Evolutionary conservation across 352 stramenopile genomes (phyloP).

Genomic region (Globisporangium takayamanum): DNA sequence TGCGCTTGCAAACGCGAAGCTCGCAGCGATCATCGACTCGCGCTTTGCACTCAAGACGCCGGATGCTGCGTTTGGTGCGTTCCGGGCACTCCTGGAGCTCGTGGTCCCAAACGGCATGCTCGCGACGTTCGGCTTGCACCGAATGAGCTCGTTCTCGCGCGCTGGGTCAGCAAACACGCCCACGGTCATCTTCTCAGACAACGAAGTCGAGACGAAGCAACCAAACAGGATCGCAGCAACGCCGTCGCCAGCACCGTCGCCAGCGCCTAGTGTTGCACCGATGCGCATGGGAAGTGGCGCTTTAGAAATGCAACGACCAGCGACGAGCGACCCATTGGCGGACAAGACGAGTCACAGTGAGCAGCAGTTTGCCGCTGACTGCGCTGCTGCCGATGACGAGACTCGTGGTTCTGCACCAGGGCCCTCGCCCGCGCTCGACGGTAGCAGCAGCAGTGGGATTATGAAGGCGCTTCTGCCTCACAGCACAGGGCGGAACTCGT

Average conservation of each 20-base stretch:
- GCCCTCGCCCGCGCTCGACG: too few relatives aligned
- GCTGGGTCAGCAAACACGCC: background rate
- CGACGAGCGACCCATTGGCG: too few relatives aligned
- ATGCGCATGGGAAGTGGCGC: too few relatives aligned
- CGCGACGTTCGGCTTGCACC: slow-evolving; percentile 9
- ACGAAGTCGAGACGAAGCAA: background rate
- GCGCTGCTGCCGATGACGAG: too few relatives aligned
- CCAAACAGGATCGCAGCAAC: background rate
- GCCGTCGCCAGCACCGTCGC: background rate
- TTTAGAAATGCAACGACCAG: too few relatives aligned
- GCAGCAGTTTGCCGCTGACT: too few relatives aligned
- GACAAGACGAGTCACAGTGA: too few relatives aligned
- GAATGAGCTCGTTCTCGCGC: background rate
- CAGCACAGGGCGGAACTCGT: too few relatives aligned
- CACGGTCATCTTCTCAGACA: background rate
- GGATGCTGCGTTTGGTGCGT: slow-evolving; percentile 28
- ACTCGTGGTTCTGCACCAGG: too few relatives aligned
- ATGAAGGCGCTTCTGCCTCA: too few relatives aligned
- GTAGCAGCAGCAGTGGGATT: too few relatives aligned
- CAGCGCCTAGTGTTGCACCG: too few relatives aligned
- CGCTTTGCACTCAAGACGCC: slow-evolving; percentile 22
- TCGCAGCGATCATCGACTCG: slow-evolving; percentile 19
- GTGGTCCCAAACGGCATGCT: slow-evolving; percentile 48
- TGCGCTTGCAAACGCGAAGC: slow-evolving; percentile 17
- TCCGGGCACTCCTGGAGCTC: slow-evolving; percentile 41